Conservation (phyloP, 75 land plant species). For the Sequoia sempervirens region DNA sequence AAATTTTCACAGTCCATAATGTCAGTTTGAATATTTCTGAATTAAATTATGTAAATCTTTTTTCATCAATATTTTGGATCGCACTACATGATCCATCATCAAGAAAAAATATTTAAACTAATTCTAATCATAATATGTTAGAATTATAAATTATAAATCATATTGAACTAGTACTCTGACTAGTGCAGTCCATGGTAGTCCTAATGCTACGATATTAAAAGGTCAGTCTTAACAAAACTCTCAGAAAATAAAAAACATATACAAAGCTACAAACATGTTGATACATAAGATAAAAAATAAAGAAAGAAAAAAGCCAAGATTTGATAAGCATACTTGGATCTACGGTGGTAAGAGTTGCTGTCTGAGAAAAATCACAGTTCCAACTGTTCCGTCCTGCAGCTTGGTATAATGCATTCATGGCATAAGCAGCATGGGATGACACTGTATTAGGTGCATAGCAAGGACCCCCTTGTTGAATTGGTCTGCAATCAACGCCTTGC, state of each 20-base stretch:
- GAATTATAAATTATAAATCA: too few species aligned
- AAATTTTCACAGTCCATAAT: too few species aligned
- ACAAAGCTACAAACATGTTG: neutral
- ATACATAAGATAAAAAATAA: neutral
- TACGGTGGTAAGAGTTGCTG: slow-evolving; percentile 42
- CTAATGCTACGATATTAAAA: neutral
- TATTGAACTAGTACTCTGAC: too few species aligned
- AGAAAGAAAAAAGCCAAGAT: neutral
- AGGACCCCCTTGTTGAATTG: slow-evolving; percentile 61
- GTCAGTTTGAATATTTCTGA: too few species aligned
- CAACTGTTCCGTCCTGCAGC: slow-evolving; percentile 44
- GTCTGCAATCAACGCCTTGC: slow-evolving; percentile 52
- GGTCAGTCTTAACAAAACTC: neutral
- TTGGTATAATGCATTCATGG: slow-evolving; percentile 71
- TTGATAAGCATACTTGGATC: slow-evolving; percentile 58
- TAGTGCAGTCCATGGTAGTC: neutral
- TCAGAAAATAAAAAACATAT: neutral
- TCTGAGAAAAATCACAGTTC: slow-evolving; percentile 73
- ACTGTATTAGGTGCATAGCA: slow-evolving; percentile 67
- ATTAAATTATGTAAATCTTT: too few species aligned
- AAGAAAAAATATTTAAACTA: too few species aligned
- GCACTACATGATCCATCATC: too few species aligned
- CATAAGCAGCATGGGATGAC: slow-evolving; percentile 67
- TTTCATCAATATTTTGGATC: too few species aligned
- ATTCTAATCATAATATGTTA: too few species aligned